A percentile compares a stretch with the other conserved stretches of the same genome.
Conservation (phyloP, 2,329 filamentous ascomycete species). For the Scorias spongiosa region DNA sequence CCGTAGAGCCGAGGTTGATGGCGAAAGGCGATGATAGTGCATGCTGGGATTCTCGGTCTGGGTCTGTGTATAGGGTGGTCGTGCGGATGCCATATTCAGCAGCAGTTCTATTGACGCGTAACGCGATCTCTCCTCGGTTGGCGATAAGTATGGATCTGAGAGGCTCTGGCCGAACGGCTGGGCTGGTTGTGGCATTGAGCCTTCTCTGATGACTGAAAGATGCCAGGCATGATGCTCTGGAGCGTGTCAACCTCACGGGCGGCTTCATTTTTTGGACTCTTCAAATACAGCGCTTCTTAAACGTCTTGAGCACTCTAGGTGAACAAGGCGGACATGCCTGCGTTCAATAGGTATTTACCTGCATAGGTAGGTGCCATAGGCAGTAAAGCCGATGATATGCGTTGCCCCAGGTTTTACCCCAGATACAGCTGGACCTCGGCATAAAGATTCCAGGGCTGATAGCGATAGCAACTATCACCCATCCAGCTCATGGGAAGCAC, state of each 20-base stretch:
- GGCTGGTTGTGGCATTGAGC: slow-evolving; percentile 10
- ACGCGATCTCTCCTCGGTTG: slow-evolving; percentile 90
- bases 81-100: slow-evolving; percentile 78
- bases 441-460: too few species aligned
- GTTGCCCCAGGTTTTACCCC: too few species aligned
- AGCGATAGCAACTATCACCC: too few species aligned
- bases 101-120: slow-evolving; percentile 82
- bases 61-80: slow-evolving; percentile 88
- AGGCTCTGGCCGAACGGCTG: slow-evolving; percentile 10
- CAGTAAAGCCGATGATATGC: too few species aligned
- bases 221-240: neutral
- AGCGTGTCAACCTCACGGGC: neutral
- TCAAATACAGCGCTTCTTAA: too few species aligned
- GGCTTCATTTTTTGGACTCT: too few species aligned
- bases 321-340: too few species aligned
- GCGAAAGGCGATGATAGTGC: slow-evolving; percentile 71
- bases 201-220: slow-evolving; percentile 1
- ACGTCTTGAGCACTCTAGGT: too few species aligned
- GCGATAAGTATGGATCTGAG: slow-evolving; percentile 70
- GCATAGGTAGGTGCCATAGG: too few species aligned
- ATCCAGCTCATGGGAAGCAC: too few species aligned
- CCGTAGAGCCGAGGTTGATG: slow-evolving; percentile 66
- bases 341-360: too few species aligned
- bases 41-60: slow-evolving; percentile 77
- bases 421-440: too few species aligned